Evolutionary conservation across 139 green algal species (phyloP).

Genomic region (Pseudopediastrum boryanum): DNA sequence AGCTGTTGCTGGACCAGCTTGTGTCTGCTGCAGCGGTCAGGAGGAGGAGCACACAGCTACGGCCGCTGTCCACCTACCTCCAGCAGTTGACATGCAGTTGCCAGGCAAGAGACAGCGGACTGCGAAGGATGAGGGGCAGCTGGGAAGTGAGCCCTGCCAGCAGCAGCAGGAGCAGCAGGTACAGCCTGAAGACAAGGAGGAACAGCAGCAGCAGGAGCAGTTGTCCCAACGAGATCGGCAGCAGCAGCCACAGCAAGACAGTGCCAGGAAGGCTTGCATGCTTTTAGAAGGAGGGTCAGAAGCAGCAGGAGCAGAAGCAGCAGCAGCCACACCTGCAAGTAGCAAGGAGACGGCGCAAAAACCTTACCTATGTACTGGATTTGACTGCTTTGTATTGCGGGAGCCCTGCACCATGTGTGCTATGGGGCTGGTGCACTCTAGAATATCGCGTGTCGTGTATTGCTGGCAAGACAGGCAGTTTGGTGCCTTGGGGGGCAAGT

Average conservation of each 20-base stretch:
- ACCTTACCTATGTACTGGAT: conserved; percentile 95
- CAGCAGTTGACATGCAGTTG: too few species aligned
- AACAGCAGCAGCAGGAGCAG: conserved; percentile 7
- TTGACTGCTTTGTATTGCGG: conserved; percentile 81
- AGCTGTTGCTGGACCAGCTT: too few species aligned
- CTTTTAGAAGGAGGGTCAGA: conserved; percentile 6
- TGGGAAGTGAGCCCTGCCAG: too few species aligned
- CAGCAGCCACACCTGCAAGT: neutral
- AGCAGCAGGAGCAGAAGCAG: conserved; percentile 25
- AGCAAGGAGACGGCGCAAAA: conserved; percentile 5
- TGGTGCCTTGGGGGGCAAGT: conserved; percentile 62
- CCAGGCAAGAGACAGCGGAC: too few species aligned
- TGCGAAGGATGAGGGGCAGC: too few species aligned
- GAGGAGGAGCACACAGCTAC: too few species aligned
- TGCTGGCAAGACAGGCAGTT: conserved; percentile 35
- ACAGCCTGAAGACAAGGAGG: too few species aligned
- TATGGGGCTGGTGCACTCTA: conserved; percentile 92
- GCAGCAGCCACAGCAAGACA: neutral
- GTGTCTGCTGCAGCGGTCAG: too few species aligned
- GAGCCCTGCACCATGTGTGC: conserved; percentile 97
- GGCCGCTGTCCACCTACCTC: too few species aligned
- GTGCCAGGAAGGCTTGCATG: neutral
- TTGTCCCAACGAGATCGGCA: neutral
- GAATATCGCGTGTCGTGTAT: conserved; percentile 79
- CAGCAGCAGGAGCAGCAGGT: too few species aligned